Conservation (phyloP, 768 basidiomycete genomes). For the Collybiopsis confluens region DNA sequence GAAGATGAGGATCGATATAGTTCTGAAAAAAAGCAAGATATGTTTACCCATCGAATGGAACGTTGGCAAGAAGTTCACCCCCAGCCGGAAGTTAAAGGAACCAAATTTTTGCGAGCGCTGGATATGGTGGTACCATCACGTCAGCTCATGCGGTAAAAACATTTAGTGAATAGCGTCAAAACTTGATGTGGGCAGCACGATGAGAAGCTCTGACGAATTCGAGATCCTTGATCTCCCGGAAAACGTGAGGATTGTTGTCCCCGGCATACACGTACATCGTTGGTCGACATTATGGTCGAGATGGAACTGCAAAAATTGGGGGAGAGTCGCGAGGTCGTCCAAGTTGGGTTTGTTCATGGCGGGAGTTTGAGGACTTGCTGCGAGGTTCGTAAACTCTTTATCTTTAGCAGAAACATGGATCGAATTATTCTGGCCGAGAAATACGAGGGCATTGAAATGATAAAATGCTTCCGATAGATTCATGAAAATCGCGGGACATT, state of each 20-base stretch:
- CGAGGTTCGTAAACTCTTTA: too few species aligned
- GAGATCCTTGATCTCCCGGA: constrained; percentile 29
- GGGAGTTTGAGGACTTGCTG: too few species aligned
- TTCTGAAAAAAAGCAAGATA: too few species aligned
- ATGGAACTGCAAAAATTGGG: constrained; percentile 30
- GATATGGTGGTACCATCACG: constrained; percentile 41
- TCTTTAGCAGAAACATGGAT: too few species aligned
- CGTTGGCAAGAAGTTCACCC: constrained; percentile 24
- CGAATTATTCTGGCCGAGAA: too few species aligned
- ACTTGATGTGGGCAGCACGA: constrained; percentile 36
- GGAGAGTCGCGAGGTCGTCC: constrained; percentile 9
- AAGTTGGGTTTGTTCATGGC: too few species aligned
- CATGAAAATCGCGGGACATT: too few species aligned
- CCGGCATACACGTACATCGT: constrained; percentile 28
- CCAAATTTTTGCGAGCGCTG: constrained; percentile 25
- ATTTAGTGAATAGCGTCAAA: too few species aligned
- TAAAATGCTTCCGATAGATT: too few species aligned
- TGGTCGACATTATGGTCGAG: constrained; percentile 25
- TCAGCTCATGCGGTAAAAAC: too few species aligned
- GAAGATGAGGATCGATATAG: too few species aligned
- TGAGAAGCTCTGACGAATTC: constrained; percentile 45
- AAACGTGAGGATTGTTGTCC: constrained; percentile 5
- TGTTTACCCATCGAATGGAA: constrained; percentile 25
- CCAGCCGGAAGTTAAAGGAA: constrained; percentile 10
- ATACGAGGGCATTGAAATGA: too few species aligned